Base-by-base conservation (phyloP, 495 filamentous ascomycete species). In the Penicillium tannophilum region DNA sequence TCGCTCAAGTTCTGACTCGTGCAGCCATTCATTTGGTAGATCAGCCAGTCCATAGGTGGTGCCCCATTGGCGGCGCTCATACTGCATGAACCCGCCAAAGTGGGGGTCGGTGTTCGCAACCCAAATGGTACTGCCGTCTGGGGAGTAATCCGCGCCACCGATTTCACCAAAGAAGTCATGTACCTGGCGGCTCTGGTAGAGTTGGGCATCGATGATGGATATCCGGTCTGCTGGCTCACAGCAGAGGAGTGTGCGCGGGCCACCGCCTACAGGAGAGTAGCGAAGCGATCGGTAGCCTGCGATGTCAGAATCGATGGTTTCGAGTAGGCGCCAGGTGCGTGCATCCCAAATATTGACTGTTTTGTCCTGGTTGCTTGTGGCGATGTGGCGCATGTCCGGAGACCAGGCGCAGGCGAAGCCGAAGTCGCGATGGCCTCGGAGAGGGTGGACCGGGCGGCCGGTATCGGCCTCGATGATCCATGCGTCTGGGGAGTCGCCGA, bases 321-420 rank as follows among this genome's bases (percentile, higher is more conserved):
- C 77, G 6, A 96, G 72, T 43, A 82, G 68, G 14, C 73, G 79
- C 87, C 87, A 90, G 47, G 82, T 87, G 23, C 93, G 84, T 4
- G 90, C 88, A 67, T 98, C 93, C 85, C 87, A 97, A 62, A 98
- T 88, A 53, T 88, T 86, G 61, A 93, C 83, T 16, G 84, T 84
- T 71, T 83, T 88, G 78, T 98, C 93, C 70, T 98, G 93, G 60
- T 92, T 93, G 48, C 89, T 91, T 4, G 93, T 96, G 11, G 93
- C 93, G 54, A 97, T 86, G 48, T 90, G 90, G 69, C 86, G 86
- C 55, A 93, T 92, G 72, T 97, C 90, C 20, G 90, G 88, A 6
- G 91, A 87, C 93, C 93, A 98, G 62, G 88, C 92, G 63, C 90
- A 93, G 3, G 93, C 90, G 60, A 97, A 97, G 48, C 88, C 91